Evolutionary conservation across 140 eudicot species (phyloP).

Genomic region (Senecio squalidus): DNA sequence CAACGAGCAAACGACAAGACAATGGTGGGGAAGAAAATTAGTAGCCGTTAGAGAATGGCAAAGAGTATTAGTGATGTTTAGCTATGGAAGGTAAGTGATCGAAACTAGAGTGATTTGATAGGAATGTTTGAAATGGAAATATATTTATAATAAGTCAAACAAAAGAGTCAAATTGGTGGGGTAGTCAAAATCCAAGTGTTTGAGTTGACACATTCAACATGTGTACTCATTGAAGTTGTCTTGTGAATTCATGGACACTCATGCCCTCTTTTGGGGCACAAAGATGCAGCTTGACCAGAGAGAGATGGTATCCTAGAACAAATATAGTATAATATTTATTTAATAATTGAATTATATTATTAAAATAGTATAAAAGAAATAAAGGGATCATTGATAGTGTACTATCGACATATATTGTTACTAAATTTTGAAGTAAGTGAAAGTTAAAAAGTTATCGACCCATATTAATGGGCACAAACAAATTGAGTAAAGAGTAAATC

Average conservation of each 20-base stretch:
- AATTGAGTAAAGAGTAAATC: too few species aligned
- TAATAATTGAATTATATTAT: neutral
- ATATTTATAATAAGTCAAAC: slow-evolving; percentile 20
- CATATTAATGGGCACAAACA: too few species aligned
- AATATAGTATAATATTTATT: slow-evolving; percentile 11
- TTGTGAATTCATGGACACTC: slow-evolving; percentile 32
- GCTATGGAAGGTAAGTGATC: slow-evolving; percentile 2
- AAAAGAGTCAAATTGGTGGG: slow-evolving; percentile 26
- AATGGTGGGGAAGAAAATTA: too few species aligned
- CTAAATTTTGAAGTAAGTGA: too few species aligned
- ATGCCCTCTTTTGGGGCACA: slow-evolving; percentile 34
- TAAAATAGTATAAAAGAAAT: neutral
- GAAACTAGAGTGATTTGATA: slow-evolving; percentile 16
- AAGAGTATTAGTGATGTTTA: slow-evolving; percentile 1
- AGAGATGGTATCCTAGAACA: slow-evolving; percentile 31
- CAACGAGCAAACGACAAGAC: neutral
- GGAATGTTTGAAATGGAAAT: slow-evolving; percentile 18
- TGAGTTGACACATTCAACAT: slow-evolving; percentile 21
- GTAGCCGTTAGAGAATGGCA: neutral
- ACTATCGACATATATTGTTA: too few species aligned
- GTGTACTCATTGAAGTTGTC: slow-evolving; percentile 31
- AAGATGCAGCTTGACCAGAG: slow-evolving; percentile 28
- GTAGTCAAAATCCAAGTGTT: slow-evolving; percentile 31
- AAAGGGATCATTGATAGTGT: slow-evolving; percentile 11
- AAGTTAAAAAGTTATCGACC: too few species aligned